A percentile compares a stretch with the other conserved stretches of the same genome.
Evolutionary conservation across 192 early-diverging fungal species (phyloP).

Genomic region (Coemansia sp.): DNA sequence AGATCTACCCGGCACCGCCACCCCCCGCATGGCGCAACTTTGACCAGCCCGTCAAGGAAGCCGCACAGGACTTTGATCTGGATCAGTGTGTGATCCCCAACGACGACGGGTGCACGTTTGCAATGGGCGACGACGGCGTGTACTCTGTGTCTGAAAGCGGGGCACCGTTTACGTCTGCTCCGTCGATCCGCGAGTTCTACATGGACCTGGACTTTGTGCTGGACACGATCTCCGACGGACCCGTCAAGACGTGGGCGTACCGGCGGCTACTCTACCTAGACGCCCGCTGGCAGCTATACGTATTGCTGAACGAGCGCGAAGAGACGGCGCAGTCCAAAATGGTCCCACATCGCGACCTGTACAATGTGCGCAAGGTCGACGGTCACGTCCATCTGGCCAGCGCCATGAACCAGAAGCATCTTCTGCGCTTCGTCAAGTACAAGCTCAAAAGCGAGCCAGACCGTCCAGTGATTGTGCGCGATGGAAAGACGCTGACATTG

Average conservation of each 20-base stretch:
- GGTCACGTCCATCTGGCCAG: slow-evolving; percentile 91
- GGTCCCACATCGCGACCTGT: slow-evolving; percentile 93
- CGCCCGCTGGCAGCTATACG: slow-evolving; percentile 90
- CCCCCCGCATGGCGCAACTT: slow-evolving; percentile 64
- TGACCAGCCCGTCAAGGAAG: too few species aligned
- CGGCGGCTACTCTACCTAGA: slow-evolving; percentile 87
- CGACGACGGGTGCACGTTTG: slow-evolving; percentile 26
- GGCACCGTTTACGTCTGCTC: slow-evolving; percentile 55
- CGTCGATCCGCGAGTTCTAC: slow-evolving; percentile 81
- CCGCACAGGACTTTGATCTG: not conserved
- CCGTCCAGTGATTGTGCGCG: slow-evolving; percentile 81
- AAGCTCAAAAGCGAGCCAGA: slow-evolving; percentile 75
- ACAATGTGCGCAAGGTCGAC: slow-evolving; percentile 97
- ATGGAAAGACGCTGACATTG: slow-evolving; percentile 77
- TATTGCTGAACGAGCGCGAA: slow-evolving; percentile 88
- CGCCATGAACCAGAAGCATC: slow-evolving; percentile 96
- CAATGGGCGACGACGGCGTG: slow-evolving; percentile 61
- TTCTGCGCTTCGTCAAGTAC: slow-evolving; percentile 92
- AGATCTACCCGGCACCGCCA: slow-evolving; percentile 84
- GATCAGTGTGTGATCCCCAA: not conserved
- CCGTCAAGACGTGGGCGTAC: slow-evolving; percentile 90
- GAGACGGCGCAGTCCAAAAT: slow-evolving; percentile 90
- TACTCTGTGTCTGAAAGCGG: slow-evolving; percentile 57
- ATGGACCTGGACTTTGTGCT: slow-evolving; percentile 79
- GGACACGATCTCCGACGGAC: slow-evolving; percentile 77